Conservation (phyloP, 2,329 filamentous ascomycete species). For the Beauveria varroae region DNA sequence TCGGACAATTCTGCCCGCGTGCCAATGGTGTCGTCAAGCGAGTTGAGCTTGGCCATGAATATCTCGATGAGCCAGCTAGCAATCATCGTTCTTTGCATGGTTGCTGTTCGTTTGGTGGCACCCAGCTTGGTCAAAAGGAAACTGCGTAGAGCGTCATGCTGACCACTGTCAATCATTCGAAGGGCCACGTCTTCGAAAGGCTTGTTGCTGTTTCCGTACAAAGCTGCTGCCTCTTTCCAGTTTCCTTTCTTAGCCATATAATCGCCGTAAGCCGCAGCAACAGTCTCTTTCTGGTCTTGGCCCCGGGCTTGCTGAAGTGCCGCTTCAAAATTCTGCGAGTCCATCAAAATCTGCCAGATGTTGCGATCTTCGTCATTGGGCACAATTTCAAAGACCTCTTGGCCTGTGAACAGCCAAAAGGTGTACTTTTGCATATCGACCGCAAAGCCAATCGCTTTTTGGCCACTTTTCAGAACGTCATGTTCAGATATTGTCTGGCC, state of each 20-base stretch:
- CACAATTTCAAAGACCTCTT: constrained; percentile 90
- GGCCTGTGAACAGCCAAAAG: constrained; percentile 88
- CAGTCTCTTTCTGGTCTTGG: constrained; percentile 74
- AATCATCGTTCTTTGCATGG: constrained; percentile 94
- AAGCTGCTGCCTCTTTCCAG: constrained; percentile 75
- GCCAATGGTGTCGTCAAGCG: constrained; percentile 86
- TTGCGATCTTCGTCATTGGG: constrained; percentile 85
- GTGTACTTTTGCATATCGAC: constrained; percentile 93
- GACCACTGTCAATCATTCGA: constrained; percentile 79
- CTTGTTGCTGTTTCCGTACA: constrained; percentile 94
- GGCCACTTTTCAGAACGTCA: constrained; percentile 69
- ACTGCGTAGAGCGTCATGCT: constrained; percentile 83
- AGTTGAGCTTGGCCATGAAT: constrained; percentile 95
- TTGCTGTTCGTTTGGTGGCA: constrained; percentile 70
- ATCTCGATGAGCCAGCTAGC: constrained; percentile 92
- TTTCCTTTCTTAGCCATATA: constrained; percentile 74
- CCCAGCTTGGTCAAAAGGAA: constrained; percentile 81
- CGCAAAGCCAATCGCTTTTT: constrained; percentile 74
- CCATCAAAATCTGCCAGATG: constrained; percentile 90
- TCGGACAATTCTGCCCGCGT: constrained; percentile 78
- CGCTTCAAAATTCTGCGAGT: constrained; percentile 78
- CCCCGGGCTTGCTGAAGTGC: constrained; percentile 81
- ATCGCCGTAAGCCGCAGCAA: constrained; percentile 88
- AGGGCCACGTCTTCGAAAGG: constrained; percentile 94
- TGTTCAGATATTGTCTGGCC: constrained; percentile 84